Percentiles rank a stretch among this genome's conserved stretches.
Conservation (phyloP, 163 green algal genomes). For the Chlamydomonas reinhardtii region DNA sequence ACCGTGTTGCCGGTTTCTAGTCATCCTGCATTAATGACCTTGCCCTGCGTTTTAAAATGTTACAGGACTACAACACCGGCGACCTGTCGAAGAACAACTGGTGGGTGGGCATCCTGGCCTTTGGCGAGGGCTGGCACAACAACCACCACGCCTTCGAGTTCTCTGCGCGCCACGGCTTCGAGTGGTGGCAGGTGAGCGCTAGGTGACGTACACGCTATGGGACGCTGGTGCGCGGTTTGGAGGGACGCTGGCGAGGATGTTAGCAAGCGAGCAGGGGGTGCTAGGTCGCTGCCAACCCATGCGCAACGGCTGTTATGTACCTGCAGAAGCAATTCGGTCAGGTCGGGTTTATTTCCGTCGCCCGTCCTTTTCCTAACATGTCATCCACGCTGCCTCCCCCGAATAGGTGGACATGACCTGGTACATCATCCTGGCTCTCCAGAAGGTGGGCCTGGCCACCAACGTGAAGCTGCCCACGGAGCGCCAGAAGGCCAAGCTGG, state of each 20-base stretch:
- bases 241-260: no score
- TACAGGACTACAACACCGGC: slow-evolving; percentile 85
- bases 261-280: no score
- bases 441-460: slow-evolving; percentile 90
- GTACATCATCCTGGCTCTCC: slow-evolving; percentile 83
- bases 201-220: not conserved
- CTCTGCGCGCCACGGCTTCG: slow-evolving; percentile 94
- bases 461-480: slow-evolving; percentile 95
- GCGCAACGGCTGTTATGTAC: no score
- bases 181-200: slow-evolving; percentile 77
- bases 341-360: no score
- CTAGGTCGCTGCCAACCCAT: no score
- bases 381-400: no score
- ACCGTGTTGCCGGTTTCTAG: no score
- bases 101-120: slow-evolving; percentile 94
- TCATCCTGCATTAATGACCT: no score
- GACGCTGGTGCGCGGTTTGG: not conserved
- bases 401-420: slow-evolving; percentile 95
- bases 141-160: slow-evolving; percentile 99
- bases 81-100: slow-evolving; percentile 95
- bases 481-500: slow-evolving; percentile 81
- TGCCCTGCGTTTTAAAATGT: no score
- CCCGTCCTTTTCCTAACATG: no score
- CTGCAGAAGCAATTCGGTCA: no score
- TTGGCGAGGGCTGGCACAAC: slow-evolving; percentile 98